Percentiles rank a stretch among this genome's conserved stretches.
Conservation (phyloP, 2,329 filamentous ascomycete species). For the Talaromyces funiculosus region DNA sequence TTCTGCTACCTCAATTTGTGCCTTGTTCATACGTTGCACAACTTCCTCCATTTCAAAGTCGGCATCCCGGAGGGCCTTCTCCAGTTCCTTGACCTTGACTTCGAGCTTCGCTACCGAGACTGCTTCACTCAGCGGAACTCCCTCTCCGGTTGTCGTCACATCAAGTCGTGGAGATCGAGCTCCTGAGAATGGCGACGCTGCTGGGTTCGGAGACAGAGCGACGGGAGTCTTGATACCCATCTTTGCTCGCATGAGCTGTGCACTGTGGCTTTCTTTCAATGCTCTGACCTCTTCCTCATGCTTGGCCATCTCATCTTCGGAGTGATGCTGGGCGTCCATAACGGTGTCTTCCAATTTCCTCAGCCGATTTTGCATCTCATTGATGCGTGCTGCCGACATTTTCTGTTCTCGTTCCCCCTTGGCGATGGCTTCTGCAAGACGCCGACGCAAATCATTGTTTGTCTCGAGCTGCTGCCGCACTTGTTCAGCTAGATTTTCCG, state of each 20-base stretch:
- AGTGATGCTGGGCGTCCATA: conserved; percentile 72
- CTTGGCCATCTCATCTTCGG: conserved; percentile 73
- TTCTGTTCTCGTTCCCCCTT: conserved; percentile 81
- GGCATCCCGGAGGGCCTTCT: conserved; percentile 69
- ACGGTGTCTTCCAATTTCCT: conserved; percentile 79
- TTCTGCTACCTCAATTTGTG: conserved; percentile 76
- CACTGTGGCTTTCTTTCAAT: conserved; percentile 70
- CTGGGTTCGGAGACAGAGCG: conserved; percentile 52
- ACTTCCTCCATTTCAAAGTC: conserved; percentile 81
- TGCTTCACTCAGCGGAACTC: conserved; percentile 59
- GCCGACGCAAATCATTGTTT: conserved; percentile 68
- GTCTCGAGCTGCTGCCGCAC: conserved; percentile 74
- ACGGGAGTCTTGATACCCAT: conserved; percentile 42
- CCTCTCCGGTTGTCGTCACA: conserved; percentile 56
- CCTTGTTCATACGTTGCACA: conserved; percentile 72
- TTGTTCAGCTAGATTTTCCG: conserved; percentile 72
- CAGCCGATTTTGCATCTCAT: conserved; percentile 73
- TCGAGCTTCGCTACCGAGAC: conserved; percentile 70
- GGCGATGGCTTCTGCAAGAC: conserved; percentile 71
- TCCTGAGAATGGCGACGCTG: conserved; percentile 58
- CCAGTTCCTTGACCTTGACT: conserved; percentile 73
- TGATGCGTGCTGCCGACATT: conserved; percentile 73
- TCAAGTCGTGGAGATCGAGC: conserved; percentile 56
- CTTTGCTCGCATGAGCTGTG: conserved; percentile 70
- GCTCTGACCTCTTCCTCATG: conserved; percentile 80